These are phyloP conservation scores for Aspergillus avenaceus DNA, from an alignment of 495 filamentous ascomycete genomes.

Conservation along the genomic window DNA sequence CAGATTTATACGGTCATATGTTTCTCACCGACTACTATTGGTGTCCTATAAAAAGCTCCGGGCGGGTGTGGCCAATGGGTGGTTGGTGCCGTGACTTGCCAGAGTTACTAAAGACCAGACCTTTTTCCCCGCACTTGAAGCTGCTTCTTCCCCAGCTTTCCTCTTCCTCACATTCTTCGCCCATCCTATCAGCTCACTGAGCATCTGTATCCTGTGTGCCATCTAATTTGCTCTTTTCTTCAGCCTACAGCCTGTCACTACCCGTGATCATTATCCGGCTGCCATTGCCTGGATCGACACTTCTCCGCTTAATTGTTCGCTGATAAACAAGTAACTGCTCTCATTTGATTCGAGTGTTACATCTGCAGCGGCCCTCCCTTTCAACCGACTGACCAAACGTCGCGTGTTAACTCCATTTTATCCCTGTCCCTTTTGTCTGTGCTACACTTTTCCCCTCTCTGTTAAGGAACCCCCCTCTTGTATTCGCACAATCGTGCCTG, in stretches of 20 bases:
- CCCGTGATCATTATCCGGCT: conserved; percentile 9
- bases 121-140: neutral
- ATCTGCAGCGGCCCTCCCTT: conserved; percentile 21
- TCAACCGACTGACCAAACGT: conserved; percentile 18
- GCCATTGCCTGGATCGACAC: conserved; percentile 6
- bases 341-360: conserved; percentile 13
- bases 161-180: neutral
- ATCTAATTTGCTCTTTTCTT: neutral
- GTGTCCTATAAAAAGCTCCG: neutral
- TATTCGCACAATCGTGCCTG: conserved; percentile 1
- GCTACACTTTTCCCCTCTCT: conserved; percentile 10
- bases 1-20: conserved; percentile 1
- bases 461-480: conserved; percentile 12
- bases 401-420: conserved; percentile 12
- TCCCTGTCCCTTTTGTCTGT: conserved; percentile 15
- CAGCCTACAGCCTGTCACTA: conserved; percentile 13
- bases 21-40: conserved; percentile 9
- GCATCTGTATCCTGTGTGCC: conserved; percentile 1
- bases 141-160: conserved; percentile 22
- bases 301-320: conserved; percentile 12
- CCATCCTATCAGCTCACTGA: conserved; percentile 8
- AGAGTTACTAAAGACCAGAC: neutral
- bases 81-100: neutral
- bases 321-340: neutral
- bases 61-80: no score